Percentiles rank a stretch among this genome's conserved stretches.
These are phyloP conservation scores for Pseudocohnilembus persalinus DNA, from an alignment of 169 alveolate genomes.

Conservation along the genomic window DNA sequence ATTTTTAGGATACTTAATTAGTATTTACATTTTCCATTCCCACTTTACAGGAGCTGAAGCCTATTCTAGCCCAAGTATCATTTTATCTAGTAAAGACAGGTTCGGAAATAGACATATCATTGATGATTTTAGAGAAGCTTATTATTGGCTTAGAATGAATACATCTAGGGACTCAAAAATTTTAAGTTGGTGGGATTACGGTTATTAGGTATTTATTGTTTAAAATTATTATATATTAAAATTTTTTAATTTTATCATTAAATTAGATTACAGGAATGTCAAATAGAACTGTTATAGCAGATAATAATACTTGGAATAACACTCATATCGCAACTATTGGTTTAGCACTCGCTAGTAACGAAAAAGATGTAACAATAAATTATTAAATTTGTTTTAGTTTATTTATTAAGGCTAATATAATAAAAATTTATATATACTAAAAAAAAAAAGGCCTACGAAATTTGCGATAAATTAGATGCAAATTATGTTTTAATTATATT, in stretches of 20 bases:
- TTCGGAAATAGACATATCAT: conserved; percentile 91
- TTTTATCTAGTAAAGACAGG: conserved; percentile 81
- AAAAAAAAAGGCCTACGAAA: conserved; percentile 78
- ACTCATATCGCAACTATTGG: conserved; percentile 98
- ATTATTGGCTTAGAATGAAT: conserved; percentile 97
- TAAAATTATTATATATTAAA: conserved; percentile 35
- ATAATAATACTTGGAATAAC: conserved; percentile 98
- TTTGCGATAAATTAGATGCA: conserved; percentile 92
- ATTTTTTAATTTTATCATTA: background rate
- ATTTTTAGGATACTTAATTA: conserved; percentile 56
- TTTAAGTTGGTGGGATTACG: conserved; percentile 99
- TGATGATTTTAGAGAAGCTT: conserved; percentile 99
- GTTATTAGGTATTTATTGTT: conserved; percentile 97
- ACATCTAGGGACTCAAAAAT: conserved; percentile 93
- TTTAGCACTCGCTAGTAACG: conserved; percentile 93
- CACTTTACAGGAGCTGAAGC: conserved; percentile 92
- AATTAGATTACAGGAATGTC: background rate
- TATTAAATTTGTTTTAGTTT: background rate
- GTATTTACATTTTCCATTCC: conserved; percentile 76
- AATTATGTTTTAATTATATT: conserved; percentile 95
- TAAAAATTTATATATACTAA: background rate
- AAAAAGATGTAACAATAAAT: conserved; percentile 78
- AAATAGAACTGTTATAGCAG: conserved; percentile 95
- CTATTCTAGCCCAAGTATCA: conserved; percentile 92
- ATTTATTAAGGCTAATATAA: too few relatives aligned